Percentiles rank a stretch among this genome's conserved stretches.
phyloP scores from a whole-genome alignment of 495 filamentous ascomycete genomes.

The Achaetomiella virescens region DNA sequence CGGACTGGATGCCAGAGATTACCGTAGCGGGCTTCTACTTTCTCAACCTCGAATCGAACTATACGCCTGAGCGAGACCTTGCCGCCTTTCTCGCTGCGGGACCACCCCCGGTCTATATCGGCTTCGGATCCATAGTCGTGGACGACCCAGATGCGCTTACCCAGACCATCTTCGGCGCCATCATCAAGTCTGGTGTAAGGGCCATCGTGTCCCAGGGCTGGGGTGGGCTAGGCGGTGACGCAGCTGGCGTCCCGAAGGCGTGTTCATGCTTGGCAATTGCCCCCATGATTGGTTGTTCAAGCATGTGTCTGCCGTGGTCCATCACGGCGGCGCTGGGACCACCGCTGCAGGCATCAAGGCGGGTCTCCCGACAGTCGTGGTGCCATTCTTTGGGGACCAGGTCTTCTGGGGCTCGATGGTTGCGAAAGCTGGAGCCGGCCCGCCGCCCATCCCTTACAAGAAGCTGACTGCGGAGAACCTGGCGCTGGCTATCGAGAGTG shows the following conservation, averaged over 20 bases:
- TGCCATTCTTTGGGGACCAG: constrained; percentile 84
- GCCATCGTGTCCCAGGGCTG: constrained; percentile 77
- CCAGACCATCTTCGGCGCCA: constrained; percentile 60
- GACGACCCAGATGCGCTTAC: constrained; percentile 66
- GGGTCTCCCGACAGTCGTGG: constrained; percentile 65
- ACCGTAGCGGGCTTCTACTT: constrained; percentile 61
- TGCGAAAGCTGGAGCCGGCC: constrained; percentile 64
- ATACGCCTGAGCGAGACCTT: constrained; percentile 50
- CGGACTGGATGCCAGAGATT: constrained; percentile 58
- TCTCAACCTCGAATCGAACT: constrained; percentile 55
- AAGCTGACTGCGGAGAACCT: constrained; percentile 57
- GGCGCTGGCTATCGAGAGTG: constrained; percentile 53
- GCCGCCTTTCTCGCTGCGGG: constrained; percentile 51
- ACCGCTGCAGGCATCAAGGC: constrained; percentile 66
- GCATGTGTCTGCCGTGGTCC: constrained; percentile 67
- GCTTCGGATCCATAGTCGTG: constrained; percentile 77
- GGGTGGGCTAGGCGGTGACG: constrained; percentile 65
- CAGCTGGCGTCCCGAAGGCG: constrained; percentile 54
- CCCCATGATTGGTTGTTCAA: constrained; percentile 83
- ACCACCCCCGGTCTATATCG: constrained; percentile 70
- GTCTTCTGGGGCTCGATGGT: constrained; percentile 80
- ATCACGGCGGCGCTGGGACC: constrained; percentile 79
- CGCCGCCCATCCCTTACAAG: constrained; percentile 63
- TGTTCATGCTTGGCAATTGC: constrained; percentile 73
- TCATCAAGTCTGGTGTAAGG: constrained; percentile 57